These are phyloP conservation scores for Amphibolis antarctica DNA, from an alignment of 106 monocot genomes.

Conservation along the genomic window DNA sequence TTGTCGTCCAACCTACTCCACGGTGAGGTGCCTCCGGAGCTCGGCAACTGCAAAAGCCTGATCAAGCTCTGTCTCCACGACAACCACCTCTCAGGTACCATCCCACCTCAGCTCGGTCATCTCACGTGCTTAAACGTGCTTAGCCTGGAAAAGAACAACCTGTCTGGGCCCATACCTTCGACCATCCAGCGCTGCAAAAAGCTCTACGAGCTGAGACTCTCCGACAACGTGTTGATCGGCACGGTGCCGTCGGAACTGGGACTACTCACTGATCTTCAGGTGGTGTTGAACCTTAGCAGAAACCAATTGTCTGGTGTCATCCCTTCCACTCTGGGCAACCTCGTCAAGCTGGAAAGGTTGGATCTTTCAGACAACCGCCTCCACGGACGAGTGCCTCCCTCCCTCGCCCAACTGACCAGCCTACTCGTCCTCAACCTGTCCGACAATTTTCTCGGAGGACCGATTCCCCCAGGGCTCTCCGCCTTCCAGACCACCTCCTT, in stretches of 20 bases:
- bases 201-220: slow-evolving; percentile 59
- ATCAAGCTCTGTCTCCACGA: slow-evolving; percentile 61
- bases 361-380: slow-evolving; percentile 73
- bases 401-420: slow-evolving; percentile 54
- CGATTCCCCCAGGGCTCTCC: slow-evolving; percentile 40
- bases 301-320: slow-evolving; percentile 67
- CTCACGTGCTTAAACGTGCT: slow-evolving; percentile 64
- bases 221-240: slow-evolving; percentile 54
- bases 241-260: slow-evolving; percentile 60
- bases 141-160: slow-evolving; percentile 50
- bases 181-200: slow-evolving; percentile 39
- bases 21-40: slow-evolving; percentile 47
- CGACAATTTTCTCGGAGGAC: slow-evolving; percentile 49
- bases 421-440: slow-evolving; percentile 62
- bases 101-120: slow-evolving; percentile 63
- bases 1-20: slow-evolving; percentile 53
- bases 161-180: slow-evolving; percentile 54
- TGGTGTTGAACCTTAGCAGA: slow-evolving; percentile 61
- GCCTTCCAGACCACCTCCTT: slow-evolving; percentile 48
- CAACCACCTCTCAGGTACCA: slow-evolving; percentile 63
- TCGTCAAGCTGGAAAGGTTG: slow-evolving; percentile 70
- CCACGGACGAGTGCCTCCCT: slow-evolving; percentile 47
- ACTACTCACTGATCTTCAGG: slow-evolving; percentile 58
- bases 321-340: slow-evolving; percentile 50
- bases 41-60: slow-evolving; percentile 49